phyloP scores from a whole-genome alignment of 441 rosid genomes.

The Gossypium lobatum region DNA sequence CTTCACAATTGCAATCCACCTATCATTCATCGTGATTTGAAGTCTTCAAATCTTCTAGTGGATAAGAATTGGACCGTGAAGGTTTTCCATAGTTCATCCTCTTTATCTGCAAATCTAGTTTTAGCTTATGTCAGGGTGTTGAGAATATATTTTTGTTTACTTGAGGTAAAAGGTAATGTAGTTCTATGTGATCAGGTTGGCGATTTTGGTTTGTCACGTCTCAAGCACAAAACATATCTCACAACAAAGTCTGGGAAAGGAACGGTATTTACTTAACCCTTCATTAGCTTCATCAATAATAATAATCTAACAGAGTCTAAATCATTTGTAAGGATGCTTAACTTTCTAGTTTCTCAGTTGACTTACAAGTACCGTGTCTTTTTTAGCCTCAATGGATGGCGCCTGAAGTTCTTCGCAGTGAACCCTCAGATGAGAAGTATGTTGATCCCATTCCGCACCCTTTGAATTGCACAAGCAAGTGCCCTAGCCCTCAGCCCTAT shows the following conservation, averaged over 20 bases:
- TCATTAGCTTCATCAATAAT: slow-evolving; percentile 1
- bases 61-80: slow-evolving; percentile 92
- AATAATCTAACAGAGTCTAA: slow-evolving; percentile 9
- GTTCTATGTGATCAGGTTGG: slow-evolving; percentile 58
- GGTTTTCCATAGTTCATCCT: slow-evolving; percentile 37
- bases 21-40: slow-evolving; percentile 90
- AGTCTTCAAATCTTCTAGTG: slow-evolving; percentile 92
- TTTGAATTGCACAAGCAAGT: background rate
- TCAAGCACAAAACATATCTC: slow-evolving; percentile 79
- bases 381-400: slow-evolving; percentile 99
- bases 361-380: slow-evolving; percentile 16
- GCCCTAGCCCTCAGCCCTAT: background rate
- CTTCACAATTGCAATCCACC: slow-evolving; percentile 91
- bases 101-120: background rate
- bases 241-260: slow-evolving; percentile 82
- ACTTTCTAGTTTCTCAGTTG: slow-evolving; percentile 17
- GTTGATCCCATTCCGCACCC: slow-evolving; percentile 8
- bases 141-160: background rate
- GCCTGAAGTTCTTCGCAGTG: slow-evolving; percentile 91
- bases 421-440: slow-evolving; percentile 89
- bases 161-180: background rate
- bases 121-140: background rate
- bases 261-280: slow-evolving; percentile 48
- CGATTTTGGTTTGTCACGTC: slow-evolving; percentile 89
- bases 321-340: background rate